A percentile compares a stretch with the other conserved stretches of the same genome.
These are phyloP conservation scores for Agrocybe praecox DNA, from an alignment of 768 basidiomycete genomes.

Conservation along the genomic window DNA sequence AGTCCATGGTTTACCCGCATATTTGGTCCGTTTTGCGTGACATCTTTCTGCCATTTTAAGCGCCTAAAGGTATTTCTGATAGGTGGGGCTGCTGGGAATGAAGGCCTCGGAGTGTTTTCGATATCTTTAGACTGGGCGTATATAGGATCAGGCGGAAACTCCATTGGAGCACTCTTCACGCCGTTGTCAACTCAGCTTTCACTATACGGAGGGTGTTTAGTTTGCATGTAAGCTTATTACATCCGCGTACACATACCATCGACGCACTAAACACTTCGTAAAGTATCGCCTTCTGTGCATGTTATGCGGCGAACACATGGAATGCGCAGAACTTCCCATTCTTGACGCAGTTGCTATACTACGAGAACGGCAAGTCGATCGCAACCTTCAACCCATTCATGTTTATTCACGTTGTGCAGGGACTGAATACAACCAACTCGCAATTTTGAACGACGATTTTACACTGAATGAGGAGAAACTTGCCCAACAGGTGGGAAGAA, in stretches of 20 bases:
- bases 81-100: constrained; percentile 51
- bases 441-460: constrained; percentile 51
- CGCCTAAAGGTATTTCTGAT: constrained; percentile 7
- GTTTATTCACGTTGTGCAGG: constrained; percentile 22
- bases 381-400: background rate
- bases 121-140: constrained; percentile 60
- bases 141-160: constrained; percentile 34
- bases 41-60: too few relatives aligned
- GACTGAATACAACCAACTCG: constrained; percentile 49
- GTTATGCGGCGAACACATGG: constrained; percentile 53
- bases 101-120: constrained; percentile 56
- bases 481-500: constrained; percentile 27
- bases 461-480: constrained; percentile 48
- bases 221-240: constrained; percentile 50
- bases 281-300: constrained; percentile 41
- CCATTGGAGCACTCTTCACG: constrained; percentile 40
- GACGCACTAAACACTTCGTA: too few relatives aligned
- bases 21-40: constrained; percentile 32
- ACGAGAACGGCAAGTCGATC: constrained; percentile 41
- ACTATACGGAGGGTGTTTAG: constrained; percentile 40
- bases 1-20: constrained; percentile 43
- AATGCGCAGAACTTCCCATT: constrained; percentile 59
- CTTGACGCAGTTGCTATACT: constrained; percentile 48
- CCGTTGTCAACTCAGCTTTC: constrained; percentile 56
- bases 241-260: too few relatives aligned